These are phyloP conservation scores for Eimeria praecox DNA, from an alignment of 169 alveolate species.

Conservation along the genomic window DNA sequence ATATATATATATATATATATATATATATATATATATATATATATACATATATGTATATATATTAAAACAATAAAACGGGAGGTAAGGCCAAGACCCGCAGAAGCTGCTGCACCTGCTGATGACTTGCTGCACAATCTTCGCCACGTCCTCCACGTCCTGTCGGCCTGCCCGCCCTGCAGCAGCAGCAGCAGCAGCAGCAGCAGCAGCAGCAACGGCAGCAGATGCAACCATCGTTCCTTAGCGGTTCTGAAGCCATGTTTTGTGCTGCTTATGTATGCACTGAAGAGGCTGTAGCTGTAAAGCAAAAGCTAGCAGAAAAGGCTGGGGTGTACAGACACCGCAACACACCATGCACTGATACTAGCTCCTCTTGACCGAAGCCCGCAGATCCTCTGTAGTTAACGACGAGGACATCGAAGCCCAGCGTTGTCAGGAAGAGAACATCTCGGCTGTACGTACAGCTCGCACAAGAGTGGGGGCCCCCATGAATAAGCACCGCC, in stretches of 20 bases:
- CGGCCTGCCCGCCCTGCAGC: constrained; percentile 70
- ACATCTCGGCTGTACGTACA: constrained; percentile 50
- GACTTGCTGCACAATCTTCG: constrained; percentile 10
- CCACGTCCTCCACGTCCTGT: constrained; percentile 80
- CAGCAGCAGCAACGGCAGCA: no score
- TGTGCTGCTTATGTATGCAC: not conserved
- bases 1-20: no score
- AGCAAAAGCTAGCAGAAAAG: not conserved
- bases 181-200: constrained; percentile 36
- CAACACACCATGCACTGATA: constrained; percentile 63
- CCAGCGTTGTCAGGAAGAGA: constrained; percentile 5
- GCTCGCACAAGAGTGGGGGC: constrained; percentile 75
- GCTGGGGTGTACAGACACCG: not conserved
- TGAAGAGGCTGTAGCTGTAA: not conserved
- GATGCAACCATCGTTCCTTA: not conserved
- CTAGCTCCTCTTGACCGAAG: constrained; percentile 79
- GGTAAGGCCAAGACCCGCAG: not conserved
- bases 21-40: no score
- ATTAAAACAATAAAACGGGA: no score
- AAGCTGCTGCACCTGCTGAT: constrained; percentile 38
- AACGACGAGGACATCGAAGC: constrained; percentile 73
- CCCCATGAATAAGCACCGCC: constrained; percentile 81
- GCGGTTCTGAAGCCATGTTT: not conserved
- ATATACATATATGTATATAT: no score
- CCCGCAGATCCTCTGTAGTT: constrained; percentile 81